Evolutionary conservation across 164 flowering plant genomes (phyloP).

Genomic region (Buxus sempervirens): DNA sequence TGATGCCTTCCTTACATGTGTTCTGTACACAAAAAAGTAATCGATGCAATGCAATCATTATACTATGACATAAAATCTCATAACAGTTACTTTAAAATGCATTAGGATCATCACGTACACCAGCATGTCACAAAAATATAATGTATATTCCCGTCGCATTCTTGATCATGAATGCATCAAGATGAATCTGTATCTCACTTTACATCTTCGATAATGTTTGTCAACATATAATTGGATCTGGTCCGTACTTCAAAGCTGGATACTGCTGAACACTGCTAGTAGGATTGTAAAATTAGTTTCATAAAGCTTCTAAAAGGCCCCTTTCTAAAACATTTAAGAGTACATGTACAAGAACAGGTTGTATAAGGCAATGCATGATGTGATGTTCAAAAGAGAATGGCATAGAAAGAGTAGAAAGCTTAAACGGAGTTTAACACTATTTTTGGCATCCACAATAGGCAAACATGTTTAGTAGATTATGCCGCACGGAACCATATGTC

Average conservation of each 20-base stretch:
- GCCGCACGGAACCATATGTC: background rate
- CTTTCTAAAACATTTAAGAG: background rate
- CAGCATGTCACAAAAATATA: background rate
- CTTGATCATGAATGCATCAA: background rate
- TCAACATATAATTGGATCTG: constrained; percentile 40
- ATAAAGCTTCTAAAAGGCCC: background rate
- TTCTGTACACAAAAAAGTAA: background rate
- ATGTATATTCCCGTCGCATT: too few species aligned
- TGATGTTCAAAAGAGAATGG: background rate
- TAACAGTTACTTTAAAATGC: background rate
- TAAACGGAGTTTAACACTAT: background rate
- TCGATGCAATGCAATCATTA: background rate
- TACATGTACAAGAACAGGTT: background rate
- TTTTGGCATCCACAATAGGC: background rate
- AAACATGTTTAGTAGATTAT: background rate
- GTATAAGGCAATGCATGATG: background rate
- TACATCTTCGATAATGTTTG: background rate
- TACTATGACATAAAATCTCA: background rate
- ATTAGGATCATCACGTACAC: background rate
- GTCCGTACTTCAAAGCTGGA: constrained; percentile 27
- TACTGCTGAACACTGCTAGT: constrained; percentile 25
- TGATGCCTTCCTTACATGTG: background rate
- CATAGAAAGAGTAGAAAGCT: too few species aligned
- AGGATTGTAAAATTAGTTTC: constrained; percentile 17
- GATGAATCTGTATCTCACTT: background rate